A percentile compares a stretch with the other conserved stretches of the same genome.
phyloP scores from a whole-genome alignment of 306 rosid species.

The Amphicarpaea edgeworthii region DNA sequence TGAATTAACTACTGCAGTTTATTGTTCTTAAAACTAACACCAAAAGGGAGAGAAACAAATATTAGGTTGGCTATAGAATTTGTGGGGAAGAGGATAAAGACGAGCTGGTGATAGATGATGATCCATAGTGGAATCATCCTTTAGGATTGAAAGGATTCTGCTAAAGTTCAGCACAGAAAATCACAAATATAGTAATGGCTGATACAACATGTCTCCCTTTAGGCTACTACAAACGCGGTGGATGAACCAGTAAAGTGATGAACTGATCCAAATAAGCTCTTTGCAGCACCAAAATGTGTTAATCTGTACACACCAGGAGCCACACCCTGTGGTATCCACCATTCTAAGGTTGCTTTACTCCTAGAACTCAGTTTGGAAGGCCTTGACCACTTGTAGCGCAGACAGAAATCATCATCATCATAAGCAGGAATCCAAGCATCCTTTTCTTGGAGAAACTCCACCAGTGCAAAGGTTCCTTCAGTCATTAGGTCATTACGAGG shows the following conservation, averaged over 20 bases:
- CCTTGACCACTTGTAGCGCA: constrained; percentile 88
- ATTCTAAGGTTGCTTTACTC: constrained; percentile 83
- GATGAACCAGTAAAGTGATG: constrained; percentile 86
- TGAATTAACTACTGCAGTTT: too few relatives aligned
- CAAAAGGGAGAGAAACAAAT: too few relatives aligned
- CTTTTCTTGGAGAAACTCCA: constrained; percentile 69
- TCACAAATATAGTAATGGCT: background rate
- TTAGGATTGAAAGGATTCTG: constrained; percentile 13
- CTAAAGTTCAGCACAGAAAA: constrained; percentile 19
- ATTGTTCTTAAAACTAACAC: too few relatives aligned
- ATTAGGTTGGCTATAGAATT: too few relatives aligned
- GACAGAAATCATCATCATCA: constrained; percentile 91
- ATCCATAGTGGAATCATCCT: background rate
- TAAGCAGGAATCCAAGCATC: constrained; percentile 81
- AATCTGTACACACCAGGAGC: constrained; percentile 78
- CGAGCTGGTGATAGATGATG: background rate
- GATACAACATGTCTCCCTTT: constrained; percentile 28
- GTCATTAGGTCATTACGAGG: constrained; percentile 95
- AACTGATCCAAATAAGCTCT: constrained; percentile 67
- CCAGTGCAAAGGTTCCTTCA: constrained; percentile 89
- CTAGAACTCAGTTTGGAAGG: constrained; percentile 66
- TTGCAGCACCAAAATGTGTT: constrained; percentile 86
- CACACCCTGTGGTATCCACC: constrained; percentile 75
- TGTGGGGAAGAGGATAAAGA: too few relatives aligned
- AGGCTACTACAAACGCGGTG: constrained; percentile 76